Evolutionary conservation across 805 yeast genomes (phyloP), one percentile per base, ranked within the genome.

Genomic region (Kluyveromyces aestuarii): DNA sequence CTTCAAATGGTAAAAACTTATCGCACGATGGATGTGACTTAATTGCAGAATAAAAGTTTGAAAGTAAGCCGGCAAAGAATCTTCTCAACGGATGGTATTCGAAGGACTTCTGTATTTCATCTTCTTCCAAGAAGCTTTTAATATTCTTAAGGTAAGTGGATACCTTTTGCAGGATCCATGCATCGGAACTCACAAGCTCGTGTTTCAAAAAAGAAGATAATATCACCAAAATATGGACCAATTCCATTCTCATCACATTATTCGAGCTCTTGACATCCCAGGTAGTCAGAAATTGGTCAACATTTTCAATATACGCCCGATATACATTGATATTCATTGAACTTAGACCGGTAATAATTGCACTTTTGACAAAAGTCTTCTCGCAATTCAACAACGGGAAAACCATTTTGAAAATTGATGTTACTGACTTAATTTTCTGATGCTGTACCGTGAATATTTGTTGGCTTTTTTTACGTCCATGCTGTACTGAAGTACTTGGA

Each of bases 381-480:
- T 81, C 79, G 0, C 89, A 80, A 27, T 78, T 81, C 44, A 93
- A 66, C 27, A 93, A 70, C 0, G 97, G 97, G 37, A 88, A 71
- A 0, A 88, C 90, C 83, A 93, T 81, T 49, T 83, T 77, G 69
- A 93, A 93, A 2, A 93, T 82, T 0, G 96, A 83, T 50, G 84
- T 82, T 0, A 96, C 97, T 51, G 96, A 87, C 1, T 96, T 90
- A 48, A 93, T 90, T 45, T 87, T 84, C 61, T 89, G 95, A 56
- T 87, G 95, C 57, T 88, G 96, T 36, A 88, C 77, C 0, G 87
- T 87, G 57, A 85, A 78, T 56, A 85, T 75, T 52, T 86, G 96
- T 56, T 84, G 81, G 1, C 91, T 82, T 57, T 77, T 82, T 58
- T 87, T 89, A 50, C 93, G 72, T 0, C 83, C 81, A 57, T 86